Evolutionary conservation across 768 basidiomycete genomes (phyloP), one percentile per base, ranked within the genome.

Genomic region (Leucocoprinus leucothites): DNA sequence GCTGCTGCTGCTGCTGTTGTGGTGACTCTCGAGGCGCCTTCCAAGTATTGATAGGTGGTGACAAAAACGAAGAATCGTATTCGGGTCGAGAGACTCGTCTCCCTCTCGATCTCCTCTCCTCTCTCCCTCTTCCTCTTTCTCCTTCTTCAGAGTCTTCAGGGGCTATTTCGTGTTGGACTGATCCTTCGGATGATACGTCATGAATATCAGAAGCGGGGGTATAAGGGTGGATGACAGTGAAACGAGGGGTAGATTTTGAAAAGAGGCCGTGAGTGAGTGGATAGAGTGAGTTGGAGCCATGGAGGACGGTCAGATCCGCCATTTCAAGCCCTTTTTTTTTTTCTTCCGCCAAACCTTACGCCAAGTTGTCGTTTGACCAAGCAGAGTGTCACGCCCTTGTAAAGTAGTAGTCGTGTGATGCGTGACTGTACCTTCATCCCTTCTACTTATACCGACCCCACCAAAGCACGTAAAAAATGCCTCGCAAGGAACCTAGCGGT

Each of bases 401-500:
- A 19, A 13, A 13, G 41, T 19, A 19, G 14, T 13, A 56, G 41
- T 19, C 13, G 2, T 3, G 26, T 11, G 45, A 48, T 22, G 46
- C 53, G 26, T 40, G 36, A 28, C 22, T 45, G 16, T 2, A 31
- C 11, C 31, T 31, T 5, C 31, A 31, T 31, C 11, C 21, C 44
- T 56, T 13, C 9, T 9, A 6, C 38, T 6, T 25, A 34, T 51
- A 43, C 34, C 34, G 14, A 5, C 31, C 5, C 11, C 31, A 11
- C 11, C 31, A 31, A 5, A 5, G 31, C 35, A 31, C 31, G 31
- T 31, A 11, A 5, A 31, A 31, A 11, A 90, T 90, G 88, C 87
- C 88, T 14, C 82, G 87, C 35, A 89, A 87, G 71, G 86, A 91
- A 55, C 63, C 77, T 11, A 67, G 71, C 0, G 71, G 77, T 26